These are phyloP conservation scores for Aspergillus piperis DNA, from an alignment of 2,329 filamentous ascomycete genomes.

Conservation along the genomic window DNA sequence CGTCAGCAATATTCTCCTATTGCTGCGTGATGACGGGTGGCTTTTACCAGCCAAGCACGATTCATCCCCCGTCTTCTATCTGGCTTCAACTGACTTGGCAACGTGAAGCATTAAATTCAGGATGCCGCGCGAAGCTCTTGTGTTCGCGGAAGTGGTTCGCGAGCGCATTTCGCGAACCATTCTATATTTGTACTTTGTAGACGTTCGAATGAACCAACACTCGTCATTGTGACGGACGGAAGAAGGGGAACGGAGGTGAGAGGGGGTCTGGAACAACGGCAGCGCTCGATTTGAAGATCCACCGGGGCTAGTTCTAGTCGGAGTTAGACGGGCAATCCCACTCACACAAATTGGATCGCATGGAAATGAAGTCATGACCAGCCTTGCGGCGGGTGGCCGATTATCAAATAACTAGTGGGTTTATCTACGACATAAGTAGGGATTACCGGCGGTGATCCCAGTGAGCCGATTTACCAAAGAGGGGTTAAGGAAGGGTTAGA, in stretches of 20 bases:
- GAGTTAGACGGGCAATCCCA: conserved; percentile 2
- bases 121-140: background rate
- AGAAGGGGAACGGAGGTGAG: background rate
- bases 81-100: conserved; percentile 6
- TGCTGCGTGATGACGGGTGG: conserved; percentile 21
- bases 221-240: conserved; percentile 12
- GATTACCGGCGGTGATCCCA: background rate
- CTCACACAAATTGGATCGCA: conserved; percentile 4
- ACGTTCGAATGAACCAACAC: background rate
- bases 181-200: background rate
- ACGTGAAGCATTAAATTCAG: background rate
- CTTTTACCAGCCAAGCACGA: conserved; percentile 15
- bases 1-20: conserved; percentile 18
- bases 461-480: background rate
- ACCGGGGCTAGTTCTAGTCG: conserved; percentile 7
- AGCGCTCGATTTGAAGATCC: conserved; percentile 16
- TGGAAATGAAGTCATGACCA: background rate
- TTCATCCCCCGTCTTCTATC: background rate
- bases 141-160: background rate
- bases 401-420: conserved; percentile 10
- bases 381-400: background rate
- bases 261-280: conserved; percentile 21
- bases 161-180: background rate
- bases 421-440: background rate
- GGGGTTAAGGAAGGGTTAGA: background rate